These are phyloP conservation scores for Cairneyella variabilis DNA, from an alignment of 495 filamentous ascomycete species.

Conservation along the genomic window DNA sequence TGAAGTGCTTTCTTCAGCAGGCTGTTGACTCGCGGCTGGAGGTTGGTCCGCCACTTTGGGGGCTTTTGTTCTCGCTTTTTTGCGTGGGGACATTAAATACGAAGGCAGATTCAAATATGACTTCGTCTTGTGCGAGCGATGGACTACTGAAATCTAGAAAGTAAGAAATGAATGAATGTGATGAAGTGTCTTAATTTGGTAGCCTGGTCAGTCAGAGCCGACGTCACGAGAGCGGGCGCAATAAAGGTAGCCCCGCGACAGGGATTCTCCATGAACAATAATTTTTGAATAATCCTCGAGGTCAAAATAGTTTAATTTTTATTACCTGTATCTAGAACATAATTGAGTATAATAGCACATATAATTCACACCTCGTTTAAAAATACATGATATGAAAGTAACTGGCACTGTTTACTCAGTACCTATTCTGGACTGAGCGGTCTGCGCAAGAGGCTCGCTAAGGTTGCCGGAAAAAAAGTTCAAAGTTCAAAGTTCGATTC, in stretches of 20 bases:
- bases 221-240: slow-evolving; percentile 2
- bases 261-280: background rate
- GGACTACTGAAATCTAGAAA: background rate
- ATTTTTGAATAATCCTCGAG: no score
- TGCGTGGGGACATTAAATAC: slow-evolving; percentile 25
- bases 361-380: no score
- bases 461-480: no score
- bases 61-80: slow-evolving; percentile 18
- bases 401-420: no score
- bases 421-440: no score
- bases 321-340: no score
- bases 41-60: slow-evolving; percentile 12
- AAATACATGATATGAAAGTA: no score
- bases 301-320: no score
- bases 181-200: background rate
- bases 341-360: no score
- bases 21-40: background rate
- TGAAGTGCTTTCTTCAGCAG: background rate
- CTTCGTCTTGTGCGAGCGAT: background rate
- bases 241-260: background rate
- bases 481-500: no score
- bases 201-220: slow-evolving; percentile 10
- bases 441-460: no score
- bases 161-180: background rate
- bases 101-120: background rate